phyloP scores from a whole-genome alignment of 768 basidiomycete genomes.

The Leccinum boreale region DNA sequence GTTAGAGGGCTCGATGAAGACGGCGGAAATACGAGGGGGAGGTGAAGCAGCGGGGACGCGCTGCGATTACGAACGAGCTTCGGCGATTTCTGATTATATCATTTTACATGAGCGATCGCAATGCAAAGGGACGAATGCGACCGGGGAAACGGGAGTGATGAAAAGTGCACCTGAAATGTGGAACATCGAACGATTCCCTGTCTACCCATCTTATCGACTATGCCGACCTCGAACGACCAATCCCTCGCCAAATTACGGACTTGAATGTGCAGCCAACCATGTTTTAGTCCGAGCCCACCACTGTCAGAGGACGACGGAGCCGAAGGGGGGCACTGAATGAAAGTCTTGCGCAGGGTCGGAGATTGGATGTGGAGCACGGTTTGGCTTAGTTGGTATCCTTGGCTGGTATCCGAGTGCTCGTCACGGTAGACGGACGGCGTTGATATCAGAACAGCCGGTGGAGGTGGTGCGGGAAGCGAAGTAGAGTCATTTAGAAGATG shows the following conservation, averaged over 20 bases:
- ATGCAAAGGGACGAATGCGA: not conserved
- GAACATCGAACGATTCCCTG: conserved; percentile 64
- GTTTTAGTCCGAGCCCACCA: conserved; percentile 54
- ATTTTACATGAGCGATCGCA: conserved; percentile 6
- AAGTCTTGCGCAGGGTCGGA: conserved; percentile 65
- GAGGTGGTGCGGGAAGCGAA: conserved; percentile 44
- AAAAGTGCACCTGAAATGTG: conserved; percentile 68
- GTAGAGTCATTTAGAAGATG: conserved; percentile 59
- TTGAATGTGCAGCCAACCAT: conserved; percentile 75
- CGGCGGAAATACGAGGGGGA: conserved; percentile 65
- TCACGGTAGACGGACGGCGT: conserved; percentile 34
- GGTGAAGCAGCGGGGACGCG: conserved; percentile 59
- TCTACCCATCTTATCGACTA: conserved; percentile 60
- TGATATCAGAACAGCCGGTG: conserved; percentile 46
- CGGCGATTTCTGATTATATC: conserved; percentile 48
- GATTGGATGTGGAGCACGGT: conserved; percentile 80
- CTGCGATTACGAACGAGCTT: conserved; percentile 39
- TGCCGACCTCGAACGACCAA: conserved; percentile 74
- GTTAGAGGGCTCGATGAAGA: conserved; percentile 57
- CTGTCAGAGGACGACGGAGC: conserved; percentile 9
- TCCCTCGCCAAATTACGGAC: conserved; percentile 63
- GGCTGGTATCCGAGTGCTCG: conserved; percentile 31
- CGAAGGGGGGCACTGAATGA: conserved; percentile 57
- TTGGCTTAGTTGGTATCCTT: conserved; percentile 45
- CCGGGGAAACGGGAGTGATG: conserved; percentile 1